phyloP scores from a whole-genome alignment of 805 yeast genomes.

The Starmerella cellae region DNA sequence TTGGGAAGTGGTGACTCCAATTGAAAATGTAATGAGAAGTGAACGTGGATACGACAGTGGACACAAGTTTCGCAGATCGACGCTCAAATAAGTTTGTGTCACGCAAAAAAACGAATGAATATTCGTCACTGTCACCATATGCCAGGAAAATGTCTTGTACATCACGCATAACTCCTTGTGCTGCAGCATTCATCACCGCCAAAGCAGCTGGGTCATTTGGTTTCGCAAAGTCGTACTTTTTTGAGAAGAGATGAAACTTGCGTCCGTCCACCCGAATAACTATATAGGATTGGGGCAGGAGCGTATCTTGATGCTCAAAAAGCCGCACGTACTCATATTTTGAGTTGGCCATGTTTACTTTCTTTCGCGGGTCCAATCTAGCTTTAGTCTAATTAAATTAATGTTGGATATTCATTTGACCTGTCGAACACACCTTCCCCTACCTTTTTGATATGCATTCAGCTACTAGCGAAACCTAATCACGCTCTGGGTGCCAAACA shows the following conservation, averaged over 20 bases:
- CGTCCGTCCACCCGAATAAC: slow-evolving; percentile 85
- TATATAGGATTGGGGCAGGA: slow-evolving; percentile 70
- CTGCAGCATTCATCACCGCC: slow-evolving; percentile 69
- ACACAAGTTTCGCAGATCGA: slow-evolving; percentile 64
- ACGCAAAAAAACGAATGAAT: slow-evolving; percentile 59
- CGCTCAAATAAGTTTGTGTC: slow-evolving; percentile 65
- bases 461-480: too few species aligned
- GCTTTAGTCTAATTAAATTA: too few species aligned
- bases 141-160: slow-evolving; percentile 68
- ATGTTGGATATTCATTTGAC: too few species aligned
- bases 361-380: too few species aligned
- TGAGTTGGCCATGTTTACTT: slow-evolving; percentile 77
- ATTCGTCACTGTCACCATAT: slow-evolving; percentile 94
- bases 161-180: slow-evolving; percentile 45
- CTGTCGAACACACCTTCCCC: too few species aligned
- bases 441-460: too few species aligned
- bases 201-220: slow-evolving; percentile 80
- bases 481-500: too few species aligned
- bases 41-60: slow-evolving; percentile 71
- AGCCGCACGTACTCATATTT: slow-evolving; percentile 73
- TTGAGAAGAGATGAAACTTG: slow-evolving; percentile 74
- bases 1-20: slow-evolving; percentile 52
- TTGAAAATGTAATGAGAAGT: slow-evolving; percentile 58
- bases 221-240: slow-evolving; percentile 58
- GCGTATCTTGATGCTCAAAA: slow-evolving; percentile 60